Evolutionary conservation across 768 basidiomycete genomes (phyloP).

Genomic region (Calocybe cyanea): DNA sequence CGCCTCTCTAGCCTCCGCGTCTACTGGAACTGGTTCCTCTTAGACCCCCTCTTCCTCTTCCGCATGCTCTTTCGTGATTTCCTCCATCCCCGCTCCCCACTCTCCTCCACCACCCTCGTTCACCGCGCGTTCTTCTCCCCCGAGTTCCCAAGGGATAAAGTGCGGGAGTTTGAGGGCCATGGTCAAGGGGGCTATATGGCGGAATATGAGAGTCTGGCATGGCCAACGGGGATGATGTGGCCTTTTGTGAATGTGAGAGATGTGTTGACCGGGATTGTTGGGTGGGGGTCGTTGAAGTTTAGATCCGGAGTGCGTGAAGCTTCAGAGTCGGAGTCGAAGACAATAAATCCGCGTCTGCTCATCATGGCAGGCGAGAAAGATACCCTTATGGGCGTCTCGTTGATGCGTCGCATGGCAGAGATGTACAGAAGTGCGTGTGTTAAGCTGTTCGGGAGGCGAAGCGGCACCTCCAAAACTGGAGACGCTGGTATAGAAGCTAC

Average conservation of each 20-base stretch:
- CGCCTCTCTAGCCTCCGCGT: slow-evolving; percentile 1
- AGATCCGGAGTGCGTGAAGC: too few species aligned
- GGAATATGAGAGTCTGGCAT: slow-evolving; percentile 12
- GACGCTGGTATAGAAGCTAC: background rate
- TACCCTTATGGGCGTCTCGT: slow-evolving; percentile 8
- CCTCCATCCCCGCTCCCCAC: slow-evolving; percentile 9
- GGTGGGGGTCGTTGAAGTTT: too few species aligned
- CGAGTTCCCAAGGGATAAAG: background rate
- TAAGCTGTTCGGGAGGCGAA: slow-evolving; percentile 1
- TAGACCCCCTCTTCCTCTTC: slow-evolving; percentile 4
- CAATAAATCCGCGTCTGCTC: background rate
- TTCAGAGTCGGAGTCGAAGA: too few species aligned
- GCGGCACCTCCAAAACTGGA: background rate
- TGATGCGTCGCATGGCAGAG: slow-evolving; percentile 11
- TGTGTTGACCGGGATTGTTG: slow-evolving; percentile 8
- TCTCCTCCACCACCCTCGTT: slow-evolving; percentile 9
- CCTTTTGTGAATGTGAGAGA: slow-evolving; percentile 12
- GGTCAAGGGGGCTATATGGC: too few species aligned
- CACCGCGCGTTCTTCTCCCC: slow-evolving; percentile 14
- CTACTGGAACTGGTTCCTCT: slow-evolving; percentile 8
- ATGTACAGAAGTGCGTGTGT: slow-evolving; percentile 3
- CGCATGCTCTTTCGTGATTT: slow-evolving; percentile 9
- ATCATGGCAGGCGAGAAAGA: slow-evolving; percentile 10
- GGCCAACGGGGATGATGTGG: slow-evolving; percentile 15
- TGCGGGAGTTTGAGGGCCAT: slow-evolving; percentile 6